A percentile compares a stretch with the other conserved stretches of the same genome.
These are phyloP conservation scores for Skeletonema potamos DNA, from an alignment of 108 stramenopile genomes.

Conservation along the genomic window DNA sequence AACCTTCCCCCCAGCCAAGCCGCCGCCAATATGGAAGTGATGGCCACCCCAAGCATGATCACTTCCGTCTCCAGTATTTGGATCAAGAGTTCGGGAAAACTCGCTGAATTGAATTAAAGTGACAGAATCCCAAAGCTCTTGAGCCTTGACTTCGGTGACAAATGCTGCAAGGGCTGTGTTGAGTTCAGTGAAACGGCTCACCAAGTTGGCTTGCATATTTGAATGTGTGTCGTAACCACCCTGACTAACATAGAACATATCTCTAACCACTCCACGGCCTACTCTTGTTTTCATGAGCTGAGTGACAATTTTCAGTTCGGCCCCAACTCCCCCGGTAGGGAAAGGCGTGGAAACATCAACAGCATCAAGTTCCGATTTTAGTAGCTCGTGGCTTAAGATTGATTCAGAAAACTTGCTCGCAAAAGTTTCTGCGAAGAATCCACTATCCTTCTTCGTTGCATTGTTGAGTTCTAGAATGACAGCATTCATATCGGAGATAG, in stretches of 20 bases:
- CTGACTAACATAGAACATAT: conserved; percentile 51
- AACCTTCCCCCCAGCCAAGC: conserved; percentile 56
- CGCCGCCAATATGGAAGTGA: conserved; percentile 56
- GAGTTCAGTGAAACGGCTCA: conserved; percentile 33
- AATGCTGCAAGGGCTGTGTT: conserved; percentile 51
- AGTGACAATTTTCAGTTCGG: conserved; percentile 38
- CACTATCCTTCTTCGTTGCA: conserved; percentile 34
- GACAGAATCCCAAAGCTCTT: conserved; percentile 55
- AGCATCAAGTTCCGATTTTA: conserved; percentile 25
- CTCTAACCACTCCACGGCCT: conserved; percentile 32
- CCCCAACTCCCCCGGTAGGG: conserved; percentile 13
- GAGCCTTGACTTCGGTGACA: conserved; percentile 49
- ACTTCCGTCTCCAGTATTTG: conserved; percentile 66
- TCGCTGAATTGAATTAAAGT: conserved; percentile 58
- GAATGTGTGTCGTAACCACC: conserved; percentile 63
- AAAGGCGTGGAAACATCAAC: conserved; percentile 34
- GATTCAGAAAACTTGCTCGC: conserved; percentile 27
- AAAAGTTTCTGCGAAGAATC: conserved; percentile 56
- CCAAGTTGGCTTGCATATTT: conserved; percentile 18
- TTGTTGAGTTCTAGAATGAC: conserved; percentile 47
- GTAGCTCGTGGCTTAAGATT: conserved; percentile 8
- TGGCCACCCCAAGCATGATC: conserved; percentile 78
- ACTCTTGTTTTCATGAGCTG: conserved; percentile 37
- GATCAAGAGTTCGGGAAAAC: conserved; percentile 70
- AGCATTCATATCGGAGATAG: conserved; percentile 41